Evolutionary conservation across 768 basidiomycete genomes (phyloP).

Genomic region (Crepidotus variabilis): DNA sequence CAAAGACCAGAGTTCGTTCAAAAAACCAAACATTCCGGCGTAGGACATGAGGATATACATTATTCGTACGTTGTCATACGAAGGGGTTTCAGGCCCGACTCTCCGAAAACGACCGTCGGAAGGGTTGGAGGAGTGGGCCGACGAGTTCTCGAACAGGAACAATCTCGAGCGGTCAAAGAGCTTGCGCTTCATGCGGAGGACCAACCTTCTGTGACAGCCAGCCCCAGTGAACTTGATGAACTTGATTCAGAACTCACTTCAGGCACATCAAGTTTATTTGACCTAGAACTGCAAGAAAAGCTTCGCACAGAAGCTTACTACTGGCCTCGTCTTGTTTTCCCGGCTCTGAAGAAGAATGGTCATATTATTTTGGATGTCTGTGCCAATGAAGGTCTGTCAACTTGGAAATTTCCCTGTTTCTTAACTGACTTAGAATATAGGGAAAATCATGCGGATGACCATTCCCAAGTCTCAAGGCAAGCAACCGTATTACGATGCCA

Average conservation of each 20-base stretch:
- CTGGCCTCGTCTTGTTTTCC: conserved; percentile 90
- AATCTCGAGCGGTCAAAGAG: conserved; percentile 31
- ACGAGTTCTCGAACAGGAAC: conserved; percentile 35
- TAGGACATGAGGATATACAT: conserved; percentile 81
- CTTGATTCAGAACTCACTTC: conserved; percentile 8
- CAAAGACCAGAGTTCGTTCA: conserved; percentile 85
- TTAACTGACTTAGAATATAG: conserved; percentile 36
- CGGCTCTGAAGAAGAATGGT: conserved; percentile 89
- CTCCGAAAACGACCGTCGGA: conserved; percentile 35
- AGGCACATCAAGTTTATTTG: conserved; percentile 9
- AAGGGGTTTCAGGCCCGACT: conserved; percentile 65
- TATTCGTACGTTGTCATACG: conserved; percentile 91
- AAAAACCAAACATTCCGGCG: conserved; percentile 79
- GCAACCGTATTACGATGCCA: conserved; percentile 90
- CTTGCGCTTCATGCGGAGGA: conserved; percentile 35
- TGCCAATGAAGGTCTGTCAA: conserved; percentile 63
- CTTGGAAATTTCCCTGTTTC: not conserved
- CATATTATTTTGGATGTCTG: conserved; percentile 93
- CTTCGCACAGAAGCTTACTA: conserved; percentile 73
- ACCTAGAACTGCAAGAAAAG: conserved; percentile 41
- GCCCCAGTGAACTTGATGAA: conserved; percentile 1
- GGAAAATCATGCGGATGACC: conserved; percentile 87
- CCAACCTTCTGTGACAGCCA: conserved; percentile 11
- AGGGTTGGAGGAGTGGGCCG: conserved; percentile 52
- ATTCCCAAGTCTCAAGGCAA: conserved; percentile 95